Conservation (phyloP, 805 yeast species). For the Candida awuae region DNA sequence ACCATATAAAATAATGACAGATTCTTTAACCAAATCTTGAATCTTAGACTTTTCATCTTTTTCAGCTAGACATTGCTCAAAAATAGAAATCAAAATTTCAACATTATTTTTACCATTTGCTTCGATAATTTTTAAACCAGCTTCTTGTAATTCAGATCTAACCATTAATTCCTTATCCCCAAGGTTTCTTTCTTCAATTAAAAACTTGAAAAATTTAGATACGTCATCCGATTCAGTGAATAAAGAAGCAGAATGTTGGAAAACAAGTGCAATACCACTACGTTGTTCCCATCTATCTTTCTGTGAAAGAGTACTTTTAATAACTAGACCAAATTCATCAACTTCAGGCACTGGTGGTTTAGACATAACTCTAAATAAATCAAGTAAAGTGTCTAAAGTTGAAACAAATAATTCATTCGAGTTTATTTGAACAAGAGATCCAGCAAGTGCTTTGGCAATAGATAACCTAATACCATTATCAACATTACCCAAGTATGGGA, state of each 20-base stretch:
- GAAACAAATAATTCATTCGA: conserved; percentile 21
- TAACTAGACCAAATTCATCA: conserved; percentile 74
- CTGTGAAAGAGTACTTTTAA: conserved; percentile 50
- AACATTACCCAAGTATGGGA: conserved; percentile 40
- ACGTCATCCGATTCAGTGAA: conserved; percentile 37
- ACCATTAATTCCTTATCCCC: conserved; percentile 70
- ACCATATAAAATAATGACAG: conserved; percentile 83
- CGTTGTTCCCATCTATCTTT: conserved; percentile 81
- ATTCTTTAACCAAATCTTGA: conserved; percentile 63
- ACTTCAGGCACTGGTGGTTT: conserved; percentile 68
- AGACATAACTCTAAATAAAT: conserved; percentile 50
- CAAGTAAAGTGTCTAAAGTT: conserved; percentile 40
- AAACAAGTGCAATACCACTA: conserved; percentile 67
- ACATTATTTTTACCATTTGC: conserved; percentile 56
- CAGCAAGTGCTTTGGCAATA: conserved; percentile 60
- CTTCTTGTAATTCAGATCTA: conserved; percentile 76
- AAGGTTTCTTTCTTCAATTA: conserved; percentile 50
- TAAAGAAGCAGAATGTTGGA: conserved; percentile 47
- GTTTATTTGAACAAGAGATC: conserved; percentile 37
- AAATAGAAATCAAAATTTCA: conserved; percentile 72
- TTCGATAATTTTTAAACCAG: conserved; percentile 72
- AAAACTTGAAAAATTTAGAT: conserved; percentile 49
- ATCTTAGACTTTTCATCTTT: conserved; percentile 38
- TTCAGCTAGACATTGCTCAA: conserved; percentile 58
- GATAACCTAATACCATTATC: conserved; percentile 69